These are phyloP conservation scores for Fistulifera solaris DNA, from an alignment of 108 stramenopile genomes.

Conservation along the genomic window DNA sequence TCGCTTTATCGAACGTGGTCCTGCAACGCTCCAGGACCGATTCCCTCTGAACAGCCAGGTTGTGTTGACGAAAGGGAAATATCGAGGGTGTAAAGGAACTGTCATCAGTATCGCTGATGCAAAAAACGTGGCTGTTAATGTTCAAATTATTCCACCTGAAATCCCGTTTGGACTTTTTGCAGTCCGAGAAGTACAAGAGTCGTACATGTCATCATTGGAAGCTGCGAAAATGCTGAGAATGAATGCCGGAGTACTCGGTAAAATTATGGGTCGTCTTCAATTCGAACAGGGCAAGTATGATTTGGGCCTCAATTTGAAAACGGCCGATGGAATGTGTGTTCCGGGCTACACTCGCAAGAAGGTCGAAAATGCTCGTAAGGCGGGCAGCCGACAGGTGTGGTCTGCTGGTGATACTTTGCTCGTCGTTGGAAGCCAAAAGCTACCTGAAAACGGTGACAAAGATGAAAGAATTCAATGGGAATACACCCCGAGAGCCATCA, in stretches of 20 bases:
- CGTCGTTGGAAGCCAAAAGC: slow-evolving; percentile 62
- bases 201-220: slow-evolving; percentile 67
- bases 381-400: slow-evolving; percentile 51
- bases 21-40: slow-evolving; percentile 68
- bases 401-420: slow-evolving; percentile 69
- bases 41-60: slow-evolving; percentile 74
- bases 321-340: slow-evolving; percentile 66
- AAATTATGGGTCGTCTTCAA: slow-evolving; percentile 70
- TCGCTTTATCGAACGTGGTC: slow-evolving; percentile 82
- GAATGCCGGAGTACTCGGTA: slow-evolving; percentile 67
- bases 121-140: slow-evolving; percentile 75
- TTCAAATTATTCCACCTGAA: slow-evolving; percentile 74
- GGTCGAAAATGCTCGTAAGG: slow-evolving; percentile 22
- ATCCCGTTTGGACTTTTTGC: slow-evolving; percentile 88
- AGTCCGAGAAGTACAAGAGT: slow-evolving; percentile 72
- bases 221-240: slow-evolving; percentile 81
- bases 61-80: slow-evolving; percentile 70
- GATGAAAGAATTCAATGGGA: slow-evolving; percentile 80
- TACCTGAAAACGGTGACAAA: slow-evolving; percentile 14
- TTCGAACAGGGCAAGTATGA: slow-evolving; percentile 83
- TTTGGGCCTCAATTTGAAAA: slow-evolving; percentile 91
- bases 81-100: slow-evolving; percentile 64
- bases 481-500: slow-evolving; percentile 85
- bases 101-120: slow-evolving; percentile 61
- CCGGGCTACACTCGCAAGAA: slow-evolving; percentile 81